A percentile compares a stretch with the other conserved stretches of the same genome.
These are phyloP conservation scores for Heterobasidion irregulare DNA, from an alignment of 1,284 basidiomycete species.

Conservation along the genomic window DNA sequence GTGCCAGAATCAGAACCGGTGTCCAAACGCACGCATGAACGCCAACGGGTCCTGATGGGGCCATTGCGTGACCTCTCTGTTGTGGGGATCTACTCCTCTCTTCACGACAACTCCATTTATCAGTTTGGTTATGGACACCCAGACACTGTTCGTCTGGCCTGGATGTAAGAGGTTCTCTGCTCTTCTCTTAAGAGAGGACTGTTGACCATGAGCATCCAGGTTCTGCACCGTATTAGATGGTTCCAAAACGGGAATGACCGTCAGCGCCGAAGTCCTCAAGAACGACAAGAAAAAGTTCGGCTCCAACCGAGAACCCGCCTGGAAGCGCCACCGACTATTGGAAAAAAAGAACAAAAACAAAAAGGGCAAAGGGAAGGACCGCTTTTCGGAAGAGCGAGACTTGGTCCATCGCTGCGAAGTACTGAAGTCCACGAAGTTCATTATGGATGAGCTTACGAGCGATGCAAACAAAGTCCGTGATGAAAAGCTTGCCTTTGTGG, in stretches of 20 bases:
- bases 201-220: constrained; percentile 22
- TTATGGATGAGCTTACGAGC: neutral
- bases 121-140: constrained; percentile 36
- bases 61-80: constrained; percentile 33
- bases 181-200: neutral
- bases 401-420: neutral
- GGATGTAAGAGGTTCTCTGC: constrained; percentile 36
- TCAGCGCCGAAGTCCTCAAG: constrained; percentile 24
- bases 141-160: constrained; percentile 44
- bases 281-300: constrained; percentile 11
- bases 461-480: constrained; percentile 5
- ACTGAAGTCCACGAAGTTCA: neutral
- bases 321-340: constrained; percentile 26
- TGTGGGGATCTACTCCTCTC: constrained; percentile 49
- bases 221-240: constrained; percentile 56
- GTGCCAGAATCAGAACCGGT: constrained; percentile 8
- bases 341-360: neutral
- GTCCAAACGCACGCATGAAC: constrained; percentile 20
- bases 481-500: neutral
- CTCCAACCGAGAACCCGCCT: constrained; percentile 11
- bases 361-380: neutral
- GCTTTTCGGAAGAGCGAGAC: no score
- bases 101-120: constrained; percentile 48
- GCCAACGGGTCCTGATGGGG: constrained; percentile 42
- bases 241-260: constrained; percentile 47